Evolutionary conservation across 2,329 filamentous ascomycete species (phyloP), one percentile per base, ranked within the genome.

Genomic region (Cladorrhinum sp.): DNA sequence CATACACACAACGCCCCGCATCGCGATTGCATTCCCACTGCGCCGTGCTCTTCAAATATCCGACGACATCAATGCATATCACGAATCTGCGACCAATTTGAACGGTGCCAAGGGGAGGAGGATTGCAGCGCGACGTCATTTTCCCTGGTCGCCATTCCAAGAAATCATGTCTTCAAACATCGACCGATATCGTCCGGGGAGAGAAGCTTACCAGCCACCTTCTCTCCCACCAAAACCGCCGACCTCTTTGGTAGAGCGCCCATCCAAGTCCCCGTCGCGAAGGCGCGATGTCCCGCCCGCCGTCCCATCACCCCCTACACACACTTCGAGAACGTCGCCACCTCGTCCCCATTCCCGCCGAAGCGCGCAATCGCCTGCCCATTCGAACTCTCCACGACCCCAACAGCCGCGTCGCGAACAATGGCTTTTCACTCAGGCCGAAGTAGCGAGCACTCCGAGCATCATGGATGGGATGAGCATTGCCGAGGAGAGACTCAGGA

Each of bases 341-440:
- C 82, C 83, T 21, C 79, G 78, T 51, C 76, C 80, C 9, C 76
- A 76, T 54, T 77, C 74, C 57, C 76, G 73, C 61, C 73, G 75
- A 50, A 74, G 73, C 67, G 76, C 77, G 57, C 74, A 74, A 16
- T 81, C 81, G 23, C 79, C 81, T 12, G 68, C 73, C 46, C 75
- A 70, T 26, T 75, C 76, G 5, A 70, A 73, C 28, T 73, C 77
- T 26, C 74, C 77, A 64, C 73, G 73, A 54, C 72, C 76, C 1
- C 64, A 73, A 10, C 65, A 73, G 49, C 65, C 71, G 46, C 74
- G 76, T 55, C 64, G 73, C 9, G 82, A 80, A 64, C 94, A 98
- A 81, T 99, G 95, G 95, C 83, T 91, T 59, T 98, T 97, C 73
- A 91, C 88, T 14, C 82, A 90, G 51, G 87, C 91, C 53, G 95